Evolutionary conservation across 2,329 filamentous ascomycete species (phyloP).

Genomic region (Botryosphaeria dothidea): DNA sequence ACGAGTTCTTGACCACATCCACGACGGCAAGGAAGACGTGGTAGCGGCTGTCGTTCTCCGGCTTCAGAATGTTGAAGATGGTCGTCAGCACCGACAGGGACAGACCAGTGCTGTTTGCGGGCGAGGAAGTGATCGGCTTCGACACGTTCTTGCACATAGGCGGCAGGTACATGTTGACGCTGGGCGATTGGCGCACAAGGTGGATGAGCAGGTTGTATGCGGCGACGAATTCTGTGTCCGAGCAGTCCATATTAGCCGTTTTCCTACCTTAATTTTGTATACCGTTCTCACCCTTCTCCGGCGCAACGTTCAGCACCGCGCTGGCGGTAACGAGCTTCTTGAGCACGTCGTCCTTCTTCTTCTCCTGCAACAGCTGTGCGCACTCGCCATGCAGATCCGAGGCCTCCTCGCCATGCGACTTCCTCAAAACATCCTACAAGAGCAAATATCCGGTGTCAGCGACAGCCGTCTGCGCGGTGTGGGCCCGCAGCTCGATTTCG

Average conservation of each 20-base stretch:
- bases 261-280: neutral
- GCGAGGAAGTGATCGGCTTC: slow-evolving; percentile 82
- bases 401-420: slow-evolving; percentile 56
- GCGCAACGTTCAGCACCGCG: slow-evolving; percentile 74
- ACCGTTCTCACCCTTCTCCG: slow-evolving; percentile 70
- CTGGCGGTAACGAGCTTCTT: slow-evolving; percentile 86
- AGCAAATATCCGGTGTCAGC: slow-evolving; percentile 6
- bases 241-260: neutral
- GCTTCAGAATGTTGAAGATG: slow-evolving; percentile 89
- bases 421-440: slow-evolving; percentile 68
- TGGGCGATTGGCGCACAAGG: slow-evolving; percentile 82
- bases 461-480: neutral
- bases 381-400: slow-evolving; percentile 61
- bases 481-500: slow-evolving; percentile 8
- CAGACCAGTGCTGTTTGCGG: slow-evolving; percentile 79
- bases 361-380: slow-evolving; percentile 66
- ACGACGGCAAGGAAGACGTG: slow-evolving; percentile 90
- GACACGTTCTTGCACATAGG: slow-evolving; percentile 86
- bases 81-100: slow-evolving; percentile 90
- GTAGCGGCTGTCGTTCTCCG: slow-evolving; percentile 77
- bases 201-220: slow-evolving; percentile 97
- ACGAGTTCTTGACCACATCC: slow-evolving; percentile 71
- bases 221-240: slow-evolving; percentile 76
- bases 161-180: slow-evolving; percentile 82
- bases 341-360: slow-evolving; percentile 79